Base-by-base conservation (phyloP, 192 early-diverging fungal genomes). In the Coemansia sp. region DNA sequence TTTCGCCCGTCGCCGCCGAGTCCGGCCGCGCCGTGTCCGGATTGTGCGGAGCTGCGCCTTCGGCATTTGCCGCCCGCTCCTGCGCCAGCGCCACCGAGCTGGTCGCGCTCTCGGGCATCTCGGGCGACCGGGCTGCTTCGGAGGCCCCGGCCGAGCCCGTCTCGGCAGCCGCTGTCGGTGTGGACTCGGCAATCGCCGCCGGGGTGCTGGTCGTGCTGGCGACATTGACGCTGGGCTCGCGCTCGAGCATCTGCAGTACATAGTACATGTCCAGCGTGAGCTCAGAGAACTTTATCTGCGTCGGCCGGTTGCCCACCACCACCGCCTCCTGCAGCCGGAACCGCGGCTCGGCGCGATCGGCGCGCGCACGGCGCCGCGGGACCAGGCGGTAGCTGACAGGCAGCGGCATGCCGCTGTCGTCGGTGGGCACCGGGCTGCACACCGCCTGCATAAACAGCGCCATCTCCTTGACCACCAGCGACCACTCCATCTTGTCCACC, bases 251-350 rank as follows among this genome's bases (percentile, higher is more conserved):
- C 60, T 97, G 95, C 22, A 95, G 66, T 60, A 99, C 89, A 30
- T 93, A 87, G 73, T 93, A 95, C 92, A 97, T 93, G 55, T 99
- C 96, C 39, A 97, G 74, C 0, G 92, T 96, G 28, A 97, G 79
- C 67, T 97, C 94, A 0, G 94, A 94, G 65, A 98, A 98, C 56
- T 97, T 97, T 68, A 95, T 94, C 71, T 98, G 94, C 35, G 90
- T 91, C 34, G 90, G 90, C 50, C 89, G 87, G 66, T 94, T 97
- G 21, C 96, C 94, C 36, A 97, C 93, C 28, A 98, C 75, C 40
- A 98, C 95, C 0, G 92, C 94, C 75, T 98, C 93, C 71, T 96
- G 94, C 15, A 98, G 76, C 36, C 80, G 78, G 27, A 81, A 53
- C 42, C 36, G 43, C 10, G 60, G 36, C 5, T 41, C 51, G 5